Conservation (phyloP, 345 rosid genomes). For the Ceriops decandra region DNA sequence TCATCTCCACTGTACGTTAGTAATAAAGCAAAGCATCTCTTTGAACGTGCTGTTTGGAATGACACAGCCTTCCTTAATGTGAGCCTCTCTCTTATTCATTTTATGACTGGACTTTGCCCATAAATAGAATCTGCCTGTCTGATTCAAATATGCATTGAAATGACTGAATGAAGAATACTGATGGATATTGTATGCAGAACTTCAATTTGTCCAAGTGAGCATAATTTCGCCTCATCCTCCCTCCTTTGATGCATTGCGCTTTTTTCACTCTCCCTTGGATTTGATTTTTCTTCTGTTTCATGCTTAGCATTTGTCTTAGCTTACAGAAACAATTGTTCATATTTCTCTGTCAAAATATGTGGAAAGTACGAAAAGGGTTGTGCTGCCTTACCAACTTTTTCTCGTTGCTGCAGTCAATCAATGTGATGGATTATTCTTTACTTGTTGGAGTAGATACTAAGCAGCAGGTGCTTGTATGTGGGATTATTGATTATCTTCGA, state of each 20-base stretch:
- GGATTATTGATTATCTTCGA: constrained; percentile 91
- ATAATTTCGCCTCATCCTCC: too few relatives aligned
- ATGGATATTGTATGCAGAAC: too few relatives aligned
- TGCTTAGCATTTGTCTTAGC: too few relatives aligned
- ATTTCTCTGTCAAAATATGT: too few relatives aligned
- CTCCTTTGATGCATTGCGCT: too few relatives aligned
- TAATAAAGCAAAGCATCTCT: constrained; percentile 59
- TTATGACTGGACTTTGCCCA: neutral
- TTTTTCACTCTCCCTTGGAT: too few relatives aligned
- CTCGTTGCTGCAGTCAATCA: constrained; percentile 53
- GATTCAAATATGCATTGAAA: too few relatives aligned
- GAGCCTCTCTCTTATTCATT: constrained; percentile 31
- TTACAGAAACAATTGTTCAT: too few relatives aligned
- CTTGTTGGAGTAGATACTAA: constrained; percentile 80
- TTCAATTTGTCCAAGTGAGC: too few relatives aligned
- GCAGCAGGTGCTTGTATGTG: constrained; percentile 74
- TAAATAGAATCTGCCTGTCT: too few relatives aligned
- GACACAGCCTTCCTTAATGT: constrained; percentile 89
- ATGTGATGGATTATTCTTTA: constrained; percentile 96
- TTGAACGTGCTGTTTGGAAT: constrained; percentile 90
- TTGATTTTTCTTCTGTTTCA: too few relatives aligned
- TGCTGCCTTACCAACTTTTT: constrained; percentile 4
- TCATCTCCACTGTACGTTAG: constrained; percentile 85
- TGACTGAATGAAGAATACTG: too few relatives aligned
- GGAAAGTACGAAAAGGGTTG: neutral